phyloP scores from a whole-genome alignment of 164 flowering plant species.

The Chimonanthus salicifolius region DNA sequence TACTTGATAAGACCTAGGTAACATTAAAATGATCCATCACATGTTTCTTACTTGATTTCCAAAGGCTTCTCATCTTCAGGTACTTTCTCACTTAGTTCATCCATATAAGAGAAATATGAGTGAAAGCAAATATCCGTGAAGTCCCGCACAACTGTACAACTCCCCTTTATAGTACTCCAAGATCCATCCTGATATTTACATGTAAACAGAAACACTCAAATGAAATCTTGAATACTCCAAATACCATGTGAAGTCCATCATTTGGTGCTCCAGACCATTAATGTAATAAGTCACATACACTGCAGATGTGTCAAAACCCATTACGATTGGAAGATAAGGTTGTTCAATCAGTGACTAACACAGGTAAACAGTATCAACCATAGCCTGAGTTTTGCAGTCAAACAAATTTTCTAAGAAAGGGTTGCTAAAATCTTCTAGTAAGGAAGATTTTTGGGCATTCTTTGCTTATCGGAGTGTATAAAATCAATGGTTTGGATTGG shows the following conservation, averaged over 20 bases:
- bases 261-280: too few relatives aligned
- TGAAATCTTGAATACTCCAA: neutral
- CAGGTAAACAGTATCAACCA: too few relatives aligned
- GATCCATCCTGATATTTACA: constrained; percentile 61
- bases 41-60: constrained; percentile 50
- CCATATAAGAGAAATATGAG: constrained; percentile 92
- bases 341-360: too few relatives aligned
- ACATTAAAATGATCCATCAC: neutral
- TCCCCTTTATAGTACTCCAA: constrained; percentile 56
- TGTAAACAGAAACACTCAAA: neutral
- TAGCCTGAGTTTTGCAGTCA: too few relatives aligned
- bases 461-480: too few relatives aligned
- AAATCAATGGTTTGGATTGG: too few relatives aligned
- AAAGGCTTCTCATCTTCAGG: constrained; percentile 46
- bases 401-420: too few relatives aligned
- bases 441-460: too few relatives aligned
- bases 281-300: neutral
- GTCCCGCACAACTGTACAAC: constrained; percentile 74
- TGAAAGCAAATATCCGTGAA: constrained; percentile 88
- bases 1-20: neutral
- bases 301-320: neutral
- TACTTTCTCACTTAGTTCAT: constrained; percentile 61
- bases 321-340: too few relatives aligned
- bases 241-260: too few relatives aligned
- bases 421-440: too few relatives aligned